A percentile compares a stretch with the other conserved stretches of the same genome.
Evolutionary conservation across 257 asterid species (phyloP).

Genomic region (Mentha longifolia): DNA sequence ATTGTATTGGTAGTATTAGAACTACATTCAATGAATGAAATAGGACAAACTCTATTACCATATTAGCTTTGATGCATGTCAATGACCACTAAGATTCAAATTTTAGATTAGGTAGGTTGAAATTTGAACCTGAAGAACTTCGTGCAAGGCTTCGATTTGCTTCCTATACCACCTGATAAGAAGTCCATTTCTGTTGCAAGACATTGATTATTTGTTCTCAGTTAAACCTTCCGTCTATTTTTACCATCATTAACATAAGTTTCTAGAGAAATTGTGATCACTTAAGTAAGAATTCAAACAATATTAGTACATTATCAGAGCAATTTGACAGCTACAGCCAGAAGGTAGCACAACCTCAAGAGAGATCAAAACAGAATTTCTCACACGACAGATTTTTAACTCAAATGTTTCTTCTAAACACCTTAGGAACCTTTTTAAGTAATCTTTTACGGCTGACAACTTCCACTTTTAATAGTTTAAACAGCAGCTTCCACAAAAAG

Average conservation of each 20-base stretch:
- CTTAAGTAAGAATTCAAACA: conserved; percentile 4
- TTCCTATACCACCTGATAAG: conserved; percentile 93
- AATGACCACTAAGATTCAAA: conserved; percentile 29
- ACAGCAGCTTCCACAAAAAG: neutral
- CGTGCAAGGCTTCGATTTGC: conserved; percentile 99
- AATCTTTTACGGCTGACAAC: neutral
- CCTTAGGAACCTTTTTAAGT: neutral
- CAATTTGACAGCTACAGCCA: conserved; percentile 16
- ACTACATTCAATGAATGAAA: conserved; percentile 11
- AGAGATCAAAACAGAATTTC: conserved; percentile 3
- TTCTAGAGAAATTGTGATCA: conserved; percentile 20
- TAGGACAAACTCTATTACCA: conserved; percentile 14
- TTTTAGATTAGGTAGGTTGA: conserved; percentile 57
- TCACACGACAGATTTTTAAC: neutral
- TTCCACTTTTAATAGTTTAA: neutral
- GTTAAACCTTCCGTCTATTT: conserved; percentile 50
- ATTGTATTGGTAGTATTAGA: neutral
- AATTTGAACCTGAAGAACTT: conserved; percentile 98
- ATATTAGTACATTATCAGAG: neutral
- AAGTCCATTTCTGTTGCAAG: conserved; percentile 91
- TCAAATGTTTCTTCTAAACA: neutral
- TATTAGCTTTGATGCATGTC: conserved; percentile 19
- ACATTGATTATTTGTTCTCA: conserved; percentile 73
- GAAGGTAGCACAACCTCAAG: neutral
- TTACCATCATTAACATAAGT: conserved; percentile 35